Base-by-base conservation (phyloP, 2,329 filamentous ascomycete genomes). In the Beauveria scarabaeidicola region DNA sequence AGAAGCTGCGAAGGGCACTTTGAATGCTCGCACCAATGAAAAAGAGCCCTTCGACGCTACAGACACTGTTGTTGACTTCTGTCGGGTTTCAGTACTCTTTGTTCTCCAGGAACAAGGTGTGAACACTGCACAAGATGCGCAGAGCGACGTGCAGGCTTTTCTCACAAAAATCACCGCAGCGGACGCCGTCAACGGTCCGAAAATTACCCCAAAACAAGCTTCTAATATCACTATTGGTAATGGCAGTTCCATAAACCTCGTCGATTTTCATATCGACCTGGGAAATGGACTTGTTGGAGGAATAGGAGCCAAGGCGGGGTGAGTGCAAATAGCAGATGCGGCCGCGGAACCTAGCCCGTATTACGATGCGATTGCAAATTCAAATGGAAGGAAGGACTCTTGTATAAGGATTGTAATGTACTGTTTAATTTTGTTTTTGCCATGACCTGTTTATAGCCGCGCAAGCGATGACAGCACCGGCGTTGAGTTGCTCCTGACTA, bases 51-150 rank as follows among this genome's bases (percentile, higher is more conserved):
- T 86, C 53, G 68, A 68, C 0, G 73, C 83, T 13, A 82, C 81
- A 1, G 77, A 85, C 59, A 75, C 82, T 53, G 77, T 79, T 0
- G 72, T 86, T 1, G 85, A 88, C 66, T 89, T 89, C 72, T 80
- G 83, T 0, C 78, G 85, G 3, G 78, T 86, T 2, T 79, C 78
- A 0, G 80, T 88, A 3, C 74, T 89, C 17, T 87, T 78, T 63
- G 75, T 89, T 27, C 72, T 88, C 2, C 83, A 88, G 66, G 72
- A 84, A 64, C 72, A 81, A 60, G 74, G 70, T 5, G 65, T 85
- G 1, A 69, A 74, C 36, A 73, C 75, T 43, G 85, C 84, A 0
- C 76, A 80, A 51, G 70, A 70, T 6, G 83, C 83, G 0, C 85
- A 87, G 67, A 72, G 70, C 8, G 67, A 70, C 3, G 72, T 88